Evolutionary conservation across 306 rosid genomes (phyloP), one percentile per base, ranked within the genome.

Genomic region (Bauhinia variegata): DNA sequence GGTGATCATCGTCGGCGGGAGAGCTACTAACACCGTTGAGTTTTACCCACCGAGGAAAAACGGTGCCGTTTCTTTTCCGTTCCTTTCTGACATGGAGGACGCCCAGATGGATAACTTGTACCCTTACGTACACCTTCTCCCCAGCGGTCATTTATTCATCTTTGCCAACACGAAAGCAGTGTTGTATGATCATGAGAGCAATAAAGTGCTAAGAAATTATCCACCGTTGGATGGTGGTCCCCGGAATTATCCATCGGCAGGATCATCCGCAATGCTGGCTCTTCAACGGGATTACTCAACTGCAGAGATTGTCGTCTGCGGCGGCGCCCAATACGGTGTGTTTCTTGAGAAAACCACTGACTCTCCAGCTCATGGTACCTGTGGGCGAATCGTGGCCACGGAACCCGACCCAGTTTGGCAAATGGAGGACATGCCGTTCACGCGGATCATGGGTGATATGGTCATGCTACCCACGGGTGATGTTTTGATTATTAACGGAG

Each of bases 371-470:
- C 87, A 83, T 60, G 90, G 92, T 0, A 83, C 88, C 59, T 92
- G 96, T 11, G 97, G 97, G 0, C 66, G 96, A 50, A 82, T 92
- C 4, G 55, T 71, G 4, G 92, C 92, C 0, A 83, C 88, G 1
- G 70, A 52, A 7, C 48, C 70, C 28, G 48, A 80, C 51, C 83
- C 89, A 48, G 89, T 76, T 76, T 92, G 97, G 97, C 65, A 72
- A 34, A 67, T 80, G 90, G 97, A 92, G 75, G 87, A 85, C 14
- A 92, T 92, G 97, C 89, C 97, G 16, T 85, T 76, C 14, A 89
- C 83, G 65, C 75, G 97, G 60, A 76, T 89, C 9, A 92, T 92
- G 97, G 97, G 97, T 0, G 97, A 92, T 16, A 92, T 92, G 97
- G 97, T 91, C 0, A 82, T 78, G 85, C 82, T 91, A 0, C 96